Base-by-base conservation (phyloP, 306 rosid genomes). In the Dicorynia guianensis region DNA sequence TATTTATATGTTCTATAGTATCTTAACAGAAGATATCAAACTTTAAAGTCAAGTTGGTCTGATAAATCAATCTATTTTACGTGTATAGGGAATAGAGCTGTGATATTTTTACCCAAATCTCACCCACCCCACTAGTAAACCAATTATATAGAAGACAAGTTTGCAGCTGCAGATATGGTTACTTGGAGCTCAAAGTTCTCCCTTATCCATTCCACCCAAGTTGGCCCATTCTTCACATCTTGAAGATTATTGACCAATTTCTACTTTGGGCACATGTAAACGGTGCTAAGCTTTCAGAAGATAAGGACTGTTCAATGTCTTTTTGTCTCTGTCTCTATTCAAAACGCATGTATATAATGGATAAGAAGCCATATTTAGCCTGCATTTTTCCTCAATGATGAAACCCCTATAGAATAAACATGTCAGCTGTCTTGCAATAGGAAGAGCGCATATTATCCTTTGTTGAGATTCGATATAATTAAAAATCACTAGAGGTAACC, bases 221-320 rank as follows among this genome's bases (percentile, higher is more conserved):
- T 48, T 48, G 71, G 71, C 5, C 65, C 72, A 67, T 74, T 33
- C 43, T 49, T 76, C 68, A 49, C 77, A 56, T 65, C 79, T 72
- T 38, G 10, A 34, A 67, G 35, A 82, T 68, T 60, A 36, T 44
- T 82, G 85, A 82, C 79, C 80, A 61, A 3, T 50, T 10, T 59
- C 65, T 43, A 19, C 65, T 43, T 62, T 69, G 10, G 52, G 64
- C 80, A 72, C 82, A 68, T 82, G 80, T 69, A 4, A 49, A 52
- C 62, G 68, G 61, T 66, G 79, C 59, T 30, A 7, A 68, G 11
- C 62, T 9, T 72, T 34, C 79, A 42, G 15, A 6, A 19, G 85
- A 82, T 54, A 72, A 76, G 3, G 85, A 76, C 81, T 18, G 1
- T 7, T 69, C 63, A 20, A 10, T 46, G 69, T 63, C 38, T 11